Conservation (phyloP, 179 eudicot species). For the Camellia oleifera region DNA sequence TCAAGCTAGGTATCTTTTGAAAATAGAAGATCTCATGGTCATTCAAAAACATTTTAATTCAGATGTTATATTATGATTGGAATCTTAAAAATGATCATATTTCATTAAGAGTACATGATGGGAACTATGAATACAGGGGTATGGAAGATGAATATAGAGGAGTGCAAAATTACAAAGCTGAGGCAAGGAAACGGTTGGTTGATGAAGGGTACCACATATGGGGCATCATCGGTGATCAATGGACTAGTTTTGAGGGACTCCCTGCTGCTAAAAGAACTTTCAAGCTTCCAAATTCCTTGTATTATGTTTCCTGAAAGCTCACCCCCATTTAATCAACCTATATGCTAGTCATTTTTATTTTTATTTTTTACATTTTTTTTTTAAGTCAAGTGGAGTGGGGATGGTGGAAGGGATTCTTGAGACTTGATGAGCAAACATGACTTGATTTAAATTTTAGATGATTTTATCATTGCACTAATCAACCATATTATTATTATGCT, state of each 20-base stretch:
- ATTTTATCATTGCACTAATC: too few species aligned
- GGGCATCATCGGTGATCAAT: constrained; percentile 54
- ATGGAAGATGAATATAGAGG: constrained; percentile 26
- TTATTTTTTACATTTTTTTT: too few species aligned
- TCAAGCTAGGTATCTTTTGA: too few species aligned
- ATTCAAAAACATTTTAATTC: too few species aligned
- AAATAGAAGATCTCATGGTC: too few species aligned
- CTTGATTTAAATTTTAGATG: too few species aligned
- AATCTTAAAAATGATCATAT: not conserved
- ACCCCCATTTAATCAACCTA: not conserved
- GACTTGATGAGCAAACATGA: too few species aligned
- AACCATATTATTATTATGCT: too few species aligned
- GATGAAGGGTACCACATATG: constrained; percentile 38
- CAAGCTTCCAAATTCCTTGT: constrained; percentile 48
- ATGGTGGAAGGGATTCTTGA: too few species aligned
- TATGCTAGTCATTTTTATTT: too few species aligned
- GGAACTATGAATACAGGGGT: constrained; percentile 20
- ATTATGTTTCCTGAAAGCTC: constrained; percentile 17
- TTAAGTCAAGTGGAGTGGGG: too few species aligned
- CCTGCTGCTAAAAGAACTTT: constrained; percentile 40
- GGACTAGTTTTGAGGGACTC: constrained; percentile 48
- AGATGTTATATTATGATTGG: not conserved
- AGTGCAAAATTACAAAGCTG: constrained; percentile 35
- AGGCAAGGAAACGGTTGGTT: constrained; percentile 31
- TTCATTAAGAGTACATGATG: not conserved